Conservation (phyloP, 2,329 filamentous ascomycete species). For the Clarireedia hainanense region DNA sequence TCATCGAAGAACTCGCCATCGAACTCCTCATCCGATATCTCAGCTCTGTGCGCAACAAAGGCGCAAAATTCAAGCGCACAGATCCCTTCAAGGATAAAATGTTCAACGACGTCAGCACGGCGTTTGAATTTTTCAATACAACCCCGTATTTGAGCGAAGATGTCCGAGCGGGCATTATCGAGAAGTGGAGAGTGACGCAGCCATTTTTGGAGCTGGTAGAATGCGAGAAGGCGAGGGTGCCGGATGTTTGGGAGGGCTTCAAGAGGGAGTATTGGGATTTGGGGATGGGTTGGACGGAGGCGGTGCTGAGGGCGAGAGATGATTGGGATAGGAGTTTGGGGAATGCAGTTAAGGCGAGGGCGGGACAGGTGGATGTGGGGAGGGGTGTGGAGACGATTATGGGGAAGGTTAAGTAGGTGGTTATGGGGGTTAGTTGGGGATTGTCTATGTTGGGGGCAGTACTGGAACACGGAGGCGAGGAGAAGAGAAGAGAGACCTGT, state of each 20-base stretch:
- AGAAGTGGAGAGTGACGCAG: conserved; percentile 88
- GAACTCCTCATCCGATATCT: conserved; percentile 85
- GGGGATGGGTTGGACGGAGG: conserved; percentile 92
- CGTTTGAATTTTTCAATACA: conserved; percentile 79
- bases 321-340: conserved; percentile 92
- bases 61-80: conserved; percentile 75
- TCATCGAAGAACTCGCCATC: conserved; percentile 88
- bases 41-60: conserved; percentile 76
- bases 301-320: conserved; percentile 75
- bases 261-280: conserved; percentile 89
- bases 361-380: conserved; percentile 76
- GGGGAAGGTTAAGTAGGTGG: conserved; percentile 69
- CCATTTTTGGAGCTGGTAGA: conserved; percentile 73
- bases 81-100: conserved; percentile 92
- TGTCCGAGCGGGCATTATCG: conserved; percentile 67
- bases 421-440: neutral
- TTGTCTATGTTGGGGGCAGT: too few species aligned
- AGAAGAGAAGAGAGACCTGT: too few species aligned
- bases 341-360: conserved; percentile 77
- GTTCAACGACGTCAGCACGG: conserved; percentile 83
- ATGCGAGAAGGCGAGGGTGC: conserved; percentile 63
- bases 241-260: conserved; percentile 74
- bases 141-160: conserved; percentile 55
- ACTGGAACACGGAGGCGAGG: too few species aligned
- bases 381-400: conserved; percentile 87